Conservation (phyloP, 768 basidiomycete species). For the Suillus subalutaceus region DNA sequence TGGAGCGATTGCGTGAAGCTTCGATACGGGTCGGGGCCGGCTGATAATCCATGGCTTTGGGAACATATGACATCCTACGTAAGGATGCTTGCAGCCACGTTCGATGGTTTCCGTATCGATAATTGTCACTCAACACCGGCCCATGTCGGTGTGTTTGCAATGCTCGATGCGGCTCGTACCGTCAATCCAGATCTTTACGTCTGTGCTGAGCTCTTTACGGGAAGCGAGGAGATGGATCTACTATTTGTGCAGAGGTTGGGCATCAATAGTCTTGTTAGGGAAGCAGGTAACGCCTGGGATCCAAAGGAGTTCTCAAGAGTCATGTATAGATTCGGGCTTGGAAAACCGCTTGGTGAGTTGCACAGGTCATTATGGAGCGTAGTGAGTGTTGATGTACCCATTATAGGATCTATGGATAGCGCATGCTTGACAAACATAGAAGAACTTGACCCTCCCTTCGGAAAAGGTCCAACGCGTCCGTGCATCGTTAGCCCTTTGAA, state of each 20-base stretch:
- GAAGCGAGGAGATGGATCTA: slow-evolving; percentile 91
- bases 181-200: slow-evolving; percentile 94
- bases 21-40: slow-evolving; percentile 81
- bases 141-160: slow-evolving; percentile 91
- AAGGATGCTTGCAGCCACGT: slow-evolving; percentile 73
- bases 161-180: slow-evolving; percentile 89
- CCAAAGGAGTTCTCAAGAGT: slow-evolving; percentile 90
- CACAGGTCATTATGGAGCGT: background rate
- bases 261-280: slow-evolving; percentile 91
- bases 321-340: slow-evolving; percentile 87
- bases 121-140: slow-evolving; percentile 98
- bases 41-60: slow-evolving; percentile 95
- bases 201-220: slow-evolving; percentile 96
- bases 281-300: slow-evolving; percentile 90
- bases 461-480: slow-evolving; percentile 74
- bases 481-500: slow-evolving; percentile 79
- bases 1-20: slow-evolving; percentile 99
- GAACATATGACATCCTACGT: slow-evolving; percentile 87
- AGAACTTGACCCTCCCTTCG: slow-evolving; percentile 80
- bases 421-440: slow-evolving; percentile 80
- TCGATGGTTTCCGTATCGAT: slow-evolving; percentile 97
- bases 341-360: slow-evolving; percentile 84
- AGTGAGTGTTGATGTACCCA: background rate
- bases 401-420: slow-evolving; percentile 86
- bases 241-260: slow-evolving; percentile 91